Conservation (phyloP, 345 rosid genomes). For the Boechera divaricarpa region DNA sequence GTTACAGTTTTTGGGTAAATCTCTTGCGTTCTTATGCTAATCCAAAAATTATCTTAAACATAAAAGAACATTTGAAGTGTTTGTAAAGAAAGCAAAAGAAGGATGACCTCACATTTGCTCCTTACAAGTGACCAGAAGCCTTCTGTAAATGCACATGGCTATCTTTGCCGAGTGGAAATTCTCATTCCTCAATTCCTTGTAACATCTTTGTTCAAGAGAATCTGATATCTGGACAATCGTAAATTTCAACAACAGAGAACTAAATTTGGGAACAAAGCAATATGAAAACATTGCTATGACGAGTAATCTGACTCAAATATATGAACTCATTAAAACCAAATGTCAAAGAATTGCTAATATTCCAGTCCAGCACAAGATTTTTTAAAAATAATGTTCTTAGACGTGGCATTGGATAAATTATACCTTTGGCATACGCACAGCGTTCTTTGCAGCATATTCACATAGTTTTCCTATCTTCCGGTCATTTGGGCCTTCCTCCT, state of each 20-base stretch:
- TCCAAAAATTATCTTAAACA: constrained; percentile 6
- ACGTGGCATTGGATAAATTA: constrained; percentile 26
- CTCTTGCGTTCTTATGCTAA: constrained; percentile 25
- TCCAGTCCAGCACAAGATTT: background rate
- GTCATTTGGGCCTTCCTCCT: constrained; percentile 95
- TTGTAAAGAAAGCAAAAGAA: constrained; percentile 40
- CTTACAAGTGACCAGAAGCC: constrained; percentile 77
- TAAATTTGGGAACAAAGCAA: constrained; percentile 15
- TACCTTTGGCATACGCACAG: constrained; percentile 97
- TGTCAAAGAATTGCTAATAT: background rate
- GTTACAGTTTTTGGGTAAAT: constrained; percentile 14
- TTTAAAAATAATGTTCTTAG: background rate
- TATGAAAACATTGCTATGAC: constrained; percentile 1
- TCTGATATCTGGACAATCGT: constrained; percentile 68
- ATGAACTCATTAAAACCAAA: background rate
- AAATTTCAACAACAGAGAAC: constrained; percentile 32
- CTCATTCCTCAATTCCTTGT: constrained; percentile 95
- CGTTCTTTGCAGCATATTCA: constrained; percentile 91
- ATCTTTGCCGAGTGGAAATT: constrained; percentile 79
- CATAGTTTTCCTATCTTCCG: constrained; percentile 91
- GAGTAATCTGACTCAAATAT: constrained; percentile 14
- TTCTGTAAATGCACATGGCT: constrained; percentile 87
- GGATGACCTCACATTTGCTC: constrained; percentile 89
- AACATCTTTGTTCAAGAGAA: constrained; percentile 94
- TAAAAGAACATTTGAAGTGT: constrained; percentile 1